Evolutionary conservation across 2,329 filamentous ascomycete genomes (phyloP).

Genomic region (Aspergillus novoparasiticus): DNA sequence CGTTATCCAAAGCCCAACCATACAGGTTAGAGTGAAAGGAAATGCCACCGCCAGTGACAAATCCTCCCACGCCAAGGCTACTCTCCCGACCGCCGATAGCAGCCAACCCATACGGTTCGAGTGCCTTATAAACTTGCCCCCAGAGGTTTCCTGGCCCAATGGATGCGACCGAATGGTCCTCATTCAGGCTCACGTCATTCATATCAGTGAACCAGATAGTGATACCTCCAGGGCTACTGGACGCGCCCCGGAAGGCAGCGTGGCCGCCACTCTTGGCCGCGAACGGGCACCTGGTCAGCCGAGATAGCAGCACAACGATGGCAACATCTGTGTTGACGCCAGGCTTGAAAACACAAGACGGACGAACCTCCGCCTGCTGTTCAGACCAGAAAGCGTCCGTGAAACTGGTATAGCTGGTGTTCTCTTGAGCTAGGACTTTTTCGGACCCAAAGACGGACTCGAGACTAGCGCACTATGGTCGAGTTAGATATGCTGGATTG

Average conservation of each 20-base stretch:
- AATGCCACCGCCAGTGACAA: slow-evolving; percentile 32
- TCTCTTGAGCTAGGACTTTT: slow-evolving; percentile 19
- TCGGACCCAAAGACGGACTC: slow-evolving; percentile 14
- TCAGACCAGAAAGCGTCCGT: slow-evolving; percentile 38
- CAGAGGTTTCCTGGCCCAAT: slow-evolving; percentile 40
- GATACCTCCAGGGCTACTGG: slow-evolving; percentile 51
- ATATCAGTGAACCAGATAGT: slow-evolving; percentile 37
- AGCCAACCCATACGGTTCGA: slow-evolving; percentile 35
- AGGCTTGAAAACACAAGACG: slow-evolving; percentile 39
- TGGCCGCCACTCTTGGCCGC: slow-evolving; percentile 62
- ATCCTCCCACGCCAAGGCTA: slow-evolving; percentile 27
- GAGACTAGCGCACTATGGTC: background rate
- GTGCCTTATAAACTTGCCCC: slow-evolving; percentile 35
- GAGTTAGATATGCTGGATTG: background rate
- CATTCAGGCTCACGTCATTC: slow-evolving; percentile 30
- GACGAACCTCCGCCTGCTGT: slow-evolving; percentile 38
- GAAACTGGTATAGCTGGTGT: slow-evolving; percentile 22
- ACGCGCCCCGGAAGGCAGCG: slow-evolving; percentile 57
- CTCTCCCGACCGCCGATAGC: slow-evolving; percentile 37
- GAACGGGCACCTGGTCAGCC: slow-evolving; percentile 45
- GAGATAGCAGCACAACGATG: slow-evolving; percentile 33
- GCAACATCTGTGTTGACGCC: slow-evolving; percentile 32
- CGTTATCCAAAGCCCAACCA: slow-evolving; percentile 41
- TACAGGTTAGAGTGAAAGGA: slow-evolving; percentile 36
- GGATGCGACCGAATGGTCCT: slow-evolving; percentile 29